Percentiles rank a stretch among this genome's conserved stretches.
Evolutionary conservation across 768 basidiomycete genomes (phyloP).

Genomic region (Hericium rajendrae): DNA sequence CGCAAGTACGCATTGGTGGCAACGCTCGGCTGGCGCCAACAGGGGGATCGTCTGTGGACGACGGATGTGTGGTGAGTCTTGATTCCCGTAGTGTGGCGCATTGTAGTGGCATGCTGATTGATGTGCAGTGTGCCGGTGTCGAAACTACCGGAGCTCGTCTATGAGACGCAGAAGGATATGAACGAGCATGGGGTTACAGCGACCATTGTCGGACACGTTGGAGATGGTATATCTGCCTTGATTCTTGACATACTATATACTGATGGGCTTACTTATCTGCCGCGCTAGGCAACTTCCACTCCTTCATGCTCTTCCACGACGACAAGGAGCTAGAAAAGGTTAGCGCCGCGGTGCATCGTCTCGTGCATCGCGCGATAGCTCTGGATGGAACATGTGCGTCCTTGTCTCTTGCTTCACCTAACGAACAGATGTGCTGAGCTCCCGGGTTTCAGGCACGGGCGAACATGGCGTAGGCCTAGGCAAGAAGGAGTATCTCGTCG

Average conservation of each 20-base stretch:
- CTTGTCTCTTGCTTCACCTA: background rate
- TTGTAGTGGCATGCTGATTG: background rate
- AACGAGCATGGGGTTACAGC: constrained; percentile 29
- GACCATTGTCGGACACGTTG: constrained; percentile 35
- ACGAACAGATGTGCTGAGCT: background rate
- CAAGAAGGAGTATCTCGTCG: constrained; percentile 70
- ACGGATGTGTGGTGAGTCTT: constrained; percentile 77
- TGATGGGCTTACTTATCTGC: background rate
- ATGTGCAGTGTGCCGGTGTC: constrained; percentile 24
- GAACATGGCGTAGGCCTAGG: constrained; percentile 87
- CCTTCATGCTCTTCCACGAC: constrained; percentile 46
- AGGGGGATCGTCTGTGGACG: constrained; percentile 66
- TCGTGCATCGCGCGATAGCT: constrained; percentile 60
- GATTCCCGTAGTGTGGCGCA: background rate
- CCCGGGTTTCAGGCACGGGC: constrained; percentile 49
- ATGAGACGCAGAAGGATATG: constrained; percentile 39
- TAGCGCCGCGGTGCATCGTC: constrained; percentile 54
- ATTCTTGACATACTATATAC: background rate
- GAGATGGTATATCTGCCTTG: constrained; percentile 23
- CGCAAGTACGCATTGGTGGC: constrained; percentile 78
- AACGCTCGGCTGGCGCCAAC: constrained; percentile 45
- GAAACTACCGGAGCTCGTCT: constrained; percentile 25
- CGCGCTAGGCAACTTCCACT: constrained; percentile 36
- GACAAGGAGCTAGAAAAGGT: constrained; percentile 49
- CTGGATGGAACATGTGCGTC: constrained; percentile 69